Percentiles rank a stretch among this genome's conserved stretches.
phyloP scores from a whole-genome alignment of 148 eudicot species.

The Fagopyrum homotropicum region DNA sequence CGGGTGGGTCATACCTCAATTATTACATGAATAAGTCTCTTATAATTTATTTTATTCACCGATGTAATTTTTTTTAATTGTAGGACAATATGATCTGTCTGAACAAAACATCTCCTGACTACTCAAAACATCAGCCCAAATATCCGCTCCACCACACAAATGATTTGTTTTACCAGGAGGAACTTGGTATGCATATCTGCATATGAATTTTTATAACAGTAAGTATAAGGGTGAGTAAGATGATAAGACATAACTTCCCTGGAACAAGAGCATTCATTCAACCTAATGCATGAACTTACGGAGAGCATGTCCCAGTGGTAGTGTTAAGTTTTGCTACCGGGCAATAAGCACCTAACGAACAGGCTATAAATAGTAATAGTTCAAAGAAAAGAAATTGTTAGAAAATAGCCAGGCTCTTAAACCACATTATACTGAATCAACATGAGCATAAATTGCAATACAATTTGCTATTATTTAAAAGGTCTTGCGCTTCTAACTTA shows the following conservation, averaged over 20 bases:
- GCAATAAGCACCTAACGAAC: too few relatives aligned
- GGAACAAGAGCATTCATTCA: background rate
- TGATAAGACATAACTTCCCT: background rate
- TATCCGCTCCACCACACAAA: too few relatives aligned
- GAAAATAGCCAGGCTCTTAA: background rate
- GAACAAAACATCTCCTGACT: slow-evolving; percentile 64
- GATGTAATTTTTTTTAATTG: slow-evolving; percentile 36
- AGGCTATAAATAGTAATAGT: too few relatives aligned
- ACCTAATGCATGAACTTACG: too few relatives aligned
- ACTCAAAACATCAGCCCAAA: slow-evolving; percentile 61
- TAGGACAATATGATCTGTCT: slow-evolving; percentile 86
- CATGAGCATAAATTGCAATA: background rate
- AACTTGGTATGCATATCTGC: slow-evolving; percentile 77
- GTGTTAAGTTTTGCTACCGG: too few relatives aligned
- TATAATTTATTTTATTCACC: too few relatives aligned
- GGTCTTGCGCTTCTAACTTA: slow-evolving; percentile 34
- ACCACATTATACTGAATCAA: background rate
- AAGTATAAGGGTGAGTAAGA: slow-evolving; percentile 8
- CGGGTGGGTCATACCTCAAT: too few relatives aligned
- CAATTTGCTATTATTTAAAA: background rate
- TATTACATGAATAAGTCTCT: too few relatives aligned
- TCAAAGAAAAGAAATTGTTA: background rate
- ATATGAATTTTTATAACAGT: slow-evolving; percentile 14
- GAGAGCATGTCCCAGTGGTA: too few relatives aligned
- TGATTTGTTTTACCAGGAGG: too few relatives aligned